Conservation (phyloP, 163 green algal species). For the Prototheca wickerhamii region DNA sequence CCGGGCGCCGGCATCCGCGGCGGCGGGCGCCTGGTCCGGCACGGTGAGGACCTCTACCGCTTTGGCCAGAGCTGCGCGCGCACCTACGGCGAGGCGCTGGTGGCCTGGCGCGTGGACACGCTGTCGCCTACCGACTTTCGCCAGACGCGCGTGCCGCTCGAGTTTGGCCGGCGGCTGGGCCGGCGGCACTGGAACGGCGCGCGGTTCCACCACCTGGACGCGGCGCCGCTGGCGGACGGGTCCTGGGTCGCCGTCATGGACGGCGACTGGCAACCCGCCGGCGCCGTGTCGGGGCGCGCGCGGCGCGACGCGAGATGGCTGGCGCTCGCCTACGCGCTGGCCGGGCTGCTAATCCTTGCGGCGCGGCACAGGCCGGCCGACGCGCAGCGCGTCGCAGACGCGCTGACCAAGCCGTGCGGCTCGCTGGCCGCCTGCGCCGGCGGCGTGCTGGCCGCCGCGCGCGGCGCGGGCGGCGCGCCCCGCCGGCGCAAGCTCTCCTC, state of each 20-base stretch:
- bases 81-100: conserved; percentile 31
- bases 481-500: neutral
- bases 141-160: conserved; percentile 7
- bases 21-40: conserved; percentile 21
- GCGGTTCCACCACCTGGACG: conserved; percentile 39
- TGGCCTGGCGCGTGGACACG: conserved; percentile 3
- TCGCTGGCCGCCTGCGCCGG: neutral
- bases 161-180: conserved; percentile 2
- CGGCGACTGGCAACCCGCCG: conserved; percentile 25
- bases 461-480: neutral
- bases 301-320: neutral
- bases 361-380: too few species aligned
- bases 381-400: too few species aligned
- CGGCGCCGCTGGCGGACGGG: conserved; percentile 24
- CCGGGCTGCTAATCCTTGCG: too few species aligned
- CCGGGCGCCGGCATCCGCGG: conserved; percentile 14
- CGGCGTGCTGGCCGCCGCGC: neutral
- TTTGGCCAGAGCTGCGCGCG: conserved; percentile 37
- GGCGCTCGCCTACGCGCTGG: neutral
- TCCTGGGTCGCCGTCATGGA: conserved; percentile 37
- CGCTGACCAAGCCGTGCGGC: neutral
- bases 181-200: conserved; percentile 26
- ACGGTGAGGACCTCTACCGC: conserved; percentile 11
- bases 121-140: conserved; percentile 15
- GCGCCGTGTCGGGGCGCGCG: neutral